phyloP scores from a whole-genome alignment of 768 basidiomycete genomes.

The Daedaleopsis sinensis region DNA sequence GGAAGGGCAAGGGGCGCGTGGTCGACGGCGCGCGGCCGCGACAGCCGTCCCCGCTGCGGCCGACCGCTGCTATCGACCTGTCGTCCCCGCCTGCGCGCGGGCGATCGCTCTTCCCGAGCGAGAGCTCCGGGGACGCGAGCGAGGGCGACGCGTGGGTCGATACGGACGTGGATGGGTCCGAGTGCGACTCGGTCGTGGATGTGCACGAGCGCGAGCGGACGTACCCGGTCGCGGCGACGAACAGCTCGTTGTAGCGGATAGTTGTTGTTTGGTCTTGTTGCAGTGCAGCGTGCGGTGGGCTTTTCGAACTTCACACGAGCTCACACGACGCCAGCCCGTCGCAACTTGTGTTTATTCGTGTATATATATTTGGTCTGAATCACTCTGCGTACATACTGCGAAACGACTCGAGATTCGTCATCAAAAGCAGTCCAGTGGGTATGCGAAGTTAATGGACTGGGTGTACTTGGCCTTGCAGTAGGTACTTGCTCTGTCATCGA shows the following conservation, averaged over 20 bases:
- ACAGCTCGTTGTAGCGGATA: slow-evolving; percentile 7
- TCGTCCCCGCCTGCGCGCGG: slow-evolving; percentile 1
- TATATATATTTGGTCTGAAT: background rate
- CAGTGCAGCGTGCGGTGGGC: background rate
- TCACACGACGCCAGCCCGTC: too few species aligned
- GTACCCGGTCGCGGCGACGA: slow-evolving; percentile 7
- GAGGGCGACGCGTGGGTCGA: slow-evolving; percentile 42
- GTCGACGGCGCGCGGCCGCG: background rate
- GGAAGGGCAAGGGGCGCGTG: slow-evolving; percentile 19
- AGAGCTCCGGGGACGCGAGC: slow-evolving; percentile 13
- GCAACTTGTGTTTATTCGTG: slow-evolving; percentile 3
- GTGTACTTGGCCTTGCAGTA: too few species aligned
- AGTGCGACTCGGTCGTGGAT: slow-evolving; percentile 21
- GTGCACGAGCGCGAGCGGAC: slow-evolving; percentile 11
- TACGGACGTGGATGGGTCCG: slow-evolving; percentile 41
- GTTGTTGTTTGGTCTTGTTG: background rate
- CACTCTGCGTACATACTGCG: background rate
- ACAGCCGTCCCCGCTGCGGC: slow-evolving; percentile 18
- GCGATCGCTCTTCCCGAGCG: background rate
- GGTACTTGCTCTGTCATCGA: too few species aligned
- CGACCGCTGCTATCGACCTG: slow-evolving; percentile 6
- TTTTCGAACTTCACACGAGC: too few species aligned
- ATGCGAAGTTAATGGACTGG: too few species aligned
- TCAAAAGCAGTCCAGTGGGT: too few species aligned
- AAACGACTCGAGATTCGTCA: background rate